Percentiles rank a stretch among this genome's conserved stretches.
Conservation (phyloP, 2,329 filamentous ascomycete genomes). For the Curvularia lunata region DNA sequence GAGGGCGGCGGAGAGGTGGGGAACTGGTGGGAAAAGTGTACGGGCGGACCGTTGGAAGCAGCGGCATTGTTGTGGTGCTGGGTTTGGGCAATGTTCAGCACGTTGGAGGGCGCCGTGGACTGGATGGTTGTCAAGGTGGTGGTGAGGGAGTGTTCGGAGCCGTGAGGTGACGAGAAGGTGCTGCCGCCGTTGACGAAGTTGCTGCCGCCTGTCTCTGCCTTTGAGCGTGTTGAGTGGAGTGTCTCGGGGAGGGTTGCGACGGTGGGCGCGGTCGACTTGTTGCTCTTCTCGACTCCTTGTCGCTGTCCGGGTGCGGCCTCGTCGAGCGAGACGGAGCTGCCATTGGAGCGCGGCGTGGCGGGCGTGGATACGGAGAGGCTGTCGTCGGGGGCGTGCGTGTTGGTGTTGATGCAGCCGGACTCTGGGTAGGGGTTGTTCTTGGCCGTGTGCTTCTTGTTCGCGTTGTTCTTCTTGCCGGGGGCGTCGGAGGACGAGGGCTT, state of each 20-base stretch:
- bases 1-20: slow-evolving; percentile 64
- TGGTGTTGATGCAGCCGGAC: slow-evolving; percentile 67
- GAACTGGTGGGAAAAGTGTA: slow-evolving; percentile 66
- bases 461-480: slow-evolving; percentile 51
- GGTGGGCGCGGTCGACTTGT: slow-evolving; percentile 77
- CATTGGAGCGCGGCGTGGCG: slow-evolving; percentile 46
- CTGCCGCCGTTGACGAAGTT: slow-evolving; percentile 67
- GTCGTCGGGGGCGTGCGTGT: slow-evolving; percentile 45
- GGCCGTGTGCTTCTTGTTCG: slow-evolving; percentile 65
- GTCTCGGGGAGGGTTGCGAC: slow-evolving; percentile 83
- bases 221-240: slow-evolving; percentile 77
- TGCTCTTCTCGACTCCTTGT: slow-evolving; percentile 66
- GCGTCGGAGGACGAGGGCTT: slow-evolving; percentile 74
- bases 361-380: slow-evolving; percentile 59
- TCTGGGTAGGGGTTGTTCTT: slow-evolving; percentile 93
- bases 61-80: slow-evolving; percentile 34
- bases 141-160: slow-evolving; percentile 79
- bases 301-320: slow-evolving; percentile 56
- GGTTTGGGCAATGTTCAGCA: slow-evolving; percentile 47
- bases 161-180: slow-evolving; percentile 83
- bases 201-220: slow-evolving; percentile 77
- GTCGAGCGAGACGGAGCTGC: slow-evolving; percentile 65
- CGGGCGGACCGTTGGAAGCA: slow-evolving; percentile 47
- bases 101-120: slow-evolving; percentile 68
- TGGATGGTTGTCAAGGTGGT: slow-evolving; percentile 88